A percentile compares a stretch with the other conserved stretches of the same genome.
Conservation (phyloP, 164 flowering plant species). For the Berberis thunbergii region DNA sequence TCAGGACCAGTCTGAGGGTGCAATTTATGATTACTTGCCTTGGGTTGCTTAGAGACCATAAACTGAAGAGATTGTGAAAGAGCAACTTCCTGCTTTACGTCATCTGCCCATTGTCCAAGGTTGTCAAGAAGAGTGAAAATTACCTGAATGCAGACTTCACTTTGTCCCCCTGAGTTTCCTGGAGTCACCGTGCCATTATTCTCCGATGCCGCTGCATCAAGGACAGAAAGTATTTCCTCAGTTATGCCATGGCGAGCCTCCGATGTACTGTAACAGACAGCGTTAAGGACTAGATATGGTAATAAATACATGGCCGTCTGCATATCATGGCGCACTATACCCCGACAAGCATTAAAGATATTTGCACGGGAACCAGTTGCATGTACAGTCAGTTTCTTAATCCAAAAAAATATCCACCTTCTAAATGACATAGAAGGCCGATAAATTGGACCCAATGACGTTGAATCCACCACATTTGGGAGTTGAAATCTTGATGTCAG, state of each 20-base stretch:
- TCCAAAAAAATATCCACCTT: slow-evolving; percentile 91
- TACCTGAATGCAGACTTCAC: slow-evolving; percentile 96
- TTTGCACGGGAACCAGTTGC: slow-evolving; percentile 87
- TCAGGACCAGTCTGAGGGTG: slow-evolving; percentile 26
- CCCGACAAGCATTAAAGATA: slow-evolving; percentile 92
- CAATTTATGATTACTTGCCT: no score
- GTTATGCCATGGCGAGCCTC: slow-evolving; percentile 84
- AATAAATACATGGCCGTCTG: slow-evolving; percentile 83
- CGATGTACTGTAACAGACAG: slow-evolving; percentile 79
- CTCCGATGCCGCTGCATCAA: slow-evolving; percentile 80
- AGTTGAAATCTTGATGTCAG: slow-evolving; percentile 91
- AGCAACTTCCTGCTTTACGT: slow-evolving; percentile 73
- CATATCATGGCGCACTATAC: slow-evolving; percentile 95
- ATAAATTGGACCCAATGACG: slow-evolving; percentile 70
- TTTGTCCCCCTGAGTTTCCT: slow-evolving; percentile 61
- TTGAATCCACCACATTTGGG: slow-evolving; percentile 65
- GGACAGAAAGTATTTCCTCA: slow-evolving; percentile 88
- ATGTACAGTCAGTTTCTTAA: slow-evolving; percentile 66
- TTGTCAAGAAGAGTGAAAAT: slow-evolving; percentile 95
- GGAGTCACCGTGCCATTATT: slow-evolving; percentile 44
- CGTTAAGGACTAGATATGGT: slow-evolving; percentile 89
- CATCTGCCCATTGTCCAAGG: slow-evolving; percentile 99
- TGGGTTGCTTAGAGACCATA: slow-evolving; percentile 43
- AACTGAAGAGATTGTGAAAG: slow-evolving; percentile 62
- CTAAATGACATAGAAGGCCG: slow-evolving; percentile 85